Evolutionary conservation across 306 rosid species (phyloP).

Genomic region (Malus asiatica): DNA sequence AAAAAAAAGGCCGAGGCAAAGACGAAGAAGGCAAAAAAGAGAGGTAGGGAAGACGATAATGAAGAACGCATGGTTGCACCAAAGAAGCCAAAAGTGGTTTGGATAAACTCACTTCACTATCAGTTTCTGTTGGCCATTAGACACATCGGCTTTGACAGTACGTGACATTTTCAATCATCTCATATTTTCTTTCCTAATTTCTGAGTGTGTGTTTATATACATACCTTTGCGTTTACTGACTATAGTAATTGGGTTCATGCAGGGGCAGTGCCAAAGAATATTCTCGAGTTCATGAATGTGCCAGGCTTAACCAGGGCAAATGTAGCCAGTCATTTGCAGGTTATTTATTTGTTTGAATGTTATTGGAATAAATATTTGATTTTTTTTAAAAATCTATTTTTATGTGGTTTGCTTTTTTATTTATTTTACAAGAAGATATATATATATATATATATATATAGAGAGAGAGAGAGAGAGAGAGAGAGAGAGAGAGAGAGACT

Average conservation of each 20-base stretch:
- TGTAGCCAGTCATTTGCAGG: conserved; percentile 77
- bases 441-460: no score
- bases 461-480: no score
- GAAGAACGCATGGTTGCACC: background rate
- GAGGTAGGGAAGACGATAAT: background rate
- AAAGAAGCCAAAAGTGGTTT: conserved; percentile 51
- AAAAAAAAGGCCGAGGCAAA: background rate
- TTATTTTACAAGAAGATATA: no score
- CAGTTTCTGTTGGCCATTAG: conserved; percentile 48
- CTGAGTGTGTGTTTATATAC: no score
- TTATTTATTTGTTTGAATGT: background rate
- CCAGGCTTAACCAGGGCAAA: conserved; percentile 54
- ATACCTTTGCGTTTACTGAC: background rate
- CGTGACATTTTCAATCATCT: background rate
- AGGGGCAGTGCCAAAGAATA: conserved; percentile 60
- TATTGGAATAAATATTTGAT: no score
- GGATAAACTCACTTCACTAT: conserved; percentile 64
- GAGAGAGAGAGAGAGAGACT: no score
- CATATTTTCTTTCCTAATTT: background rate
- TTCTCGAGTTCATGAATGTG: conserved; percentile 53
- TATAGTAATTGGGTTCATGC: background rate
- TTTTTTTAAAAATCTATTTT: background rate
- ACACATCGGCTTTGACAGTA: conserved; percentile 54
- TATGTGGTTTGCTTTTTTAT: background rate
- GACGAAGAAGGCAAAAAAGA: background rate